These are phyloP conservation scores for Colletotrichum tropicale DNA, from an alignment of 2,329 filamentous ascomycete genomes.

Conservation along the genomic window DNA sequence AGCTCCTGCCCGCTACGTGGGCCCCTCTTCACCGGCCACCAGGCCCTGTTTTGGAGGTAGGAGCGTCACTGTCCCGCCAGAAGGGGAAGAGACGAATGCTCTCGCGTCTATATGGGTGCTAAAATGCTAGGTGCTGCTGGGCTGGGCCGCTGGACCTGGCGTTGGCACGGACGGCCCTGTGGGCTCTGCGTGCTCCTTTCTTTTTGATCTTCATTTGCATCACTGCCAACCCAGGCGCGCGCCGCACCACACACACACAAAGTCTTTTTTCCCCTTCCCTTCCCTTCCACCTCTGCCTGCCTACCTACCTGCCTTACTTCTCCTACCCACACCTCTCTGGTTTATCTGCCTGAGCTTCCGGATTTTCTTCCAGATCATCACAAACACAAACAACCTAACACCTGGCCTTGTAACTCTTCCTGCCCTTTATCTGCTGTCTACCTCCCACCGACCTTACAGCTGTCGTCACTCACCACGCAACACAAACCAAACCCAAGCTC, in stretches of 20 bases:
- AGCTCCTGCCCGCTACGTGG: neutral
- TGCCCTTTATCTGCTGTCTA: neutral
- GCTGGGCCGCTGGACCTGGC: neutral
- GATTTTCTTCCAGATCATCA: neutral
- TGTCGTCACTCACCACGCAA: neutral
- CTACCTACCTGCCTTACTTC: neutral
- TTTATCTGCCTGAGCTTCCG: conserved; percentile 12
- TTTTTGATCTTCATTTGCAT: conserved; percentile 22
- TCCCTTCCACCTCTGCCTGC: neutral
- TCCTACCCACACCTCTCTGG: neutral
- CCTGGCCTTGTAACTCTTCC: conserved; percentile 6
- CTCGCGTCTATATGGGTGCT: neutral
- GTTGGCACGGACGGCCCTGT: conserved; percentile 18
- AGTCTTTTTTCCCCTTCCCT: conserved; percentile 1
- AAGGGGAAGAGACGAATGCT: neutral
- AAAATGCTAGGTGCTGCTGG: neutral
- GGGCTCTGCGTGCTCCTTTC: conserved; percentile 19
- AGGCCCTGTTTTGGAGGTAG: conserved; percentile 14
- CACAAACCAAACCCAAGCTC: conserved; percentile 1
- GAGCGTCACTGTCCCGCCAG: conserved; percentile 14
- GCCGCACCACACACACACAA: conserved; percentile 16
- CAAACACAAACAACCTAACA: conserved; percentile 2
- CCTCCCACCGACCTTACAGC: neutral
- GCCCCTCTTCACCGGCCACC: neutral
- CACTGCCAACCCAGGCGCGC: neutral